Evolutionary conservation across 371 early-diverging fungal genomes (phyloP), one percentile per base, ranked within the genome.

Genomic region (Lichtheimia hyalospora): DNA sequence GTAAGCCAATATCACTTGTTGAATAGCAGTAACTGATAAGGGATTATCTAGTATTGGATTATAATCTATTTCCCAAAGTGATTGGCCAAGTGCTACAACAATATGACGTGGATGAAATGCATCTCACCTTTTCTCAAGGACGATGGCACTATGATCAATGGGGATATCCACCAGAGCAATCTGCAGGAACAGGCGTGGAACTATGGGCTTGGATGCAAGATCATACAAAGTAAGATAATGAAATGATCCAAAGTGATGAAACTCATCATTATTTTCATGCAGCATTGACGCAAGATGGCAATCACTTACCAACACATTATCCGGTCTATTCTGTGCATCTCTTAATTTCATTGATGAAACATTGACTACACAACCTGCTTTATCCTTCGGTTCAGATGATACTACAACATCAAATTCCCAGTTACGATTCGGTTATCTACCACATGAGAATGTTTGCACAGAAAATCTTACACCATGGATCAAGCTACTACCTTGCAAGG

Each of bases 381-480:
- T 88, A 18, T 83, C 91, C 0, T 95, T 94, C 74, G 70, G 71
- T 10, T 25, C 41, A 21, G 51, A 58, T 27, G 46, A 50, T 51
- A 54, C 54, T 54, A 18, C 25, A 8, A 55, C 1, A 21, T 48
- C 14, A 60, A 58, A 71, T 21, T 46, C 64, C 6, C 70, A 71
- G 52, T 62, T 93, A 43, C 83, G 94, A 10, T 94, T 92, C 60
- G 93, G 91, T 1, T 74, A 85, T 5, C 77, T 98, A 24, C 91
- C 96, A 1, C 90, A 91, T 63, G 99, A 98, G 68, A 90, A 87
- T 63, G 92, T 95, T 0, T 98, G 99, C 68, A 98, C 98, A 2
- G 99, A 97, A 67, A 98, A 98, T 71, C 75, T 98, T 68, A 97
- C 97, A 3, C 97, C 98, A 8, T 97, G 95, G 94, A 82, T 92